These are phyloP conservation scores for Porcisia hertigi DNA, from an alignment of 208 protist genomes.

Conservation along the genomic window DNA sequence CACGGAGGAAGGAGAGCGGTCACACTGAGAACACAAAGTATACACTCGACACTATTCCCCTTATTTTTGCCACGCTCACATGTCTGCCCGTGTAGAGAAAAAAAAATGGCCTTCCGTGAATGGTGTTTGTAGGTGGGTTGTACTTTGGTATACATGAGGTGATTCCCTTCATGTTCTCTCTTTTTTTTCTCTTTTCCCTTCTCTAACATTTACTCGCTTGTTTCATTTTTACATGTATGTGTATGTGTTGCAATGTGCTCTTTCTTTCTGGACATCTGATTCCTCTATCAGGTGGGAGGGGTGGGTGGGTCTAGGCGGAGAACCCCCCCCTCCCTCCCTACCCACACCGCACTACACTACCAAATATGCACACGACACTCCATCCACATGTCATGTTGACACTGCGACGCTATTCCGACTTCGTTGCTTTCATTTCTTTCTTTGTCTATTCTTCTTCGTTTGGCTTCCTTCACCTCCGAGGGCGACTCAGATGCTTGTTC, in stretches of 20 bases:
- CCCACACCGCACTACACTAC: too few relatives aligned
- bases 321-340: not conserved
- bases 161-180: not conserved
- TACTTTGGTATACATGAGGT: not conserved
- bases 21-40: too few relatives aligned
- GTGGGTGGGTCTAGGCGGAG: too few relatives aligned
- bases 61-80: too few relatives aligned
- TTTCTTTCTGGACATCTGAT: not conserved
- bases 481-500: not conserved
- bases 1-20: too few relatives aligned
- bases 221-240: not conserved
- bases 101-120: too few relatives aligned
- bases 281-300: not conserved
- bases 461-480: not conserved
- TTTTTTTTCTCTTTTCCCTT: not conserved
- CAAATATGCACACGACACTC: not conserved
- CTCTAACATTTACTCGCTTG: not conserved
- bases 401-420: too few relatives aligned
- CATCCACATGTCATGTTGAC: not conserved
- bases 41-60: too few relatives aligned
- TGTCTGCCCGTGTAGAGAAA: too few relatives aligned
- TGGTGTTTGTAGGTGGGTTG: too few relatives aligned
- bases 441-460: not conserved
- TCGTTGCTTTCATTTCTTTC: not conserved
- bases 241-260: not conserved